These are phyloP conservation scores for Claviceps sp. DNA, from an alignment of 2,329 filamentous ascomycete species.

Conservation along the genomic window DNA sequence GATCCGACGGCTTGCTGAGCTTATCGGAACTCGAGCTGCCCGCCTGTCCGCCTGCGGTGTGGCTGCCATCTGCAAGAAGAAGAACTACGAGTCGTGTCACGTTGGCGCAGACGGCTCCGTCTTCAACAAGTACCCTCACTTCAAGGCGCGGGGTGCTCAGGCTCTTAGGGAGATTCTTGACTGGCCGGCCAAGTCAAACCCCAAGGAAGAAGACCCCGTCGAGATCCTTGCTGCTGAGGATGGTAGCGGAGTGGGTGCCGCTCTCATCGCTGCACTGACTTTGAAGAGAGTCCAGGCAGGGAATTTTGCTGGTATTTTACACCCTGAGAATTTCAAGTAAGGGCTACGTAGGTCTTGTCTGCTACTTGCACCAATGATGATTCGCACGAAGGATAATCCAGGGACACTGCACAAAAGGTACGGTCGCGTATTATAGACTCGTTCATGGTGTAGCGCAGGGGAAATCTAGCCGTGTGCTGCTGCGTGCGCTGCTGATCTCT, in stretches of 20 bases:
- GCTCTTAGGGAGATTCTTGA: conserved; percentile 91
- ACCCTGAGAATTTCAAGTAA: conserved; percentile 46
- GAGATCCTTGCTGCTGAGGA: conserved; percentile 86
- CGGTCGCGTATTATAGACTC: not conserved
- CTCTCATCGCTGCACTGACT: conserved; percentile 70
- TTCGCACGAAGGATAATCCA: too few species aligned
- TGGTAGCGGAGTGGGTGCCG: conserved; percentile 91
- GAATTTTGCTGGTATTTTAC: conserved; percentile 49
- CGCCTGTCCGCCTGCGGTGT: conserved; percentile 90
- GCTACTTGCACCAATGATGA: too few species aligned
- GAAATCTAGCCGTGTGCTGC: not conserved
- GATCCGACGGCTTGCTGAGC: conserved; percentile 74
- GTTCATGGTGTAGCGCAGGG: not conserved
- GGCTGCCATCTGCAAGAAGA: conserved; percentile 94
- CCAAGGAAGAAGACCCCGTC: conserved; percentile 71
- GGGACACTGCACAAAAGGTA: not conserved
- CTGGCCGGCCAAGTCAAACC: conserved; percentile 59
- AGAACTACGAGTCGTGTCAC: conserved; percentile 74
- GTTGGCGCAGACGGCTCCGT: conserved; percentile 95
- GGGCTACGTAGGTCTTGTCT: too few species aligned
- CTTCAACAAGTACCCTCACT: conserved; percentile 98
- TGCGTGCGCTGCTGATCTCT: not conserved
- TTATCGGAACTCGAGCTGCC: conserved; percentile 89
- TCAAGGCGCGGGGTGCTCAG: conserved; percentile 81
- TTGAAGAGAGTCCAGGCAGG: conserved; percentile 50